These are phyloP conservation scores for Eucalyptus guilfoylei DNA, from an alignment of 345 rosid genomes.

Conservation along the genomic window DNA sequence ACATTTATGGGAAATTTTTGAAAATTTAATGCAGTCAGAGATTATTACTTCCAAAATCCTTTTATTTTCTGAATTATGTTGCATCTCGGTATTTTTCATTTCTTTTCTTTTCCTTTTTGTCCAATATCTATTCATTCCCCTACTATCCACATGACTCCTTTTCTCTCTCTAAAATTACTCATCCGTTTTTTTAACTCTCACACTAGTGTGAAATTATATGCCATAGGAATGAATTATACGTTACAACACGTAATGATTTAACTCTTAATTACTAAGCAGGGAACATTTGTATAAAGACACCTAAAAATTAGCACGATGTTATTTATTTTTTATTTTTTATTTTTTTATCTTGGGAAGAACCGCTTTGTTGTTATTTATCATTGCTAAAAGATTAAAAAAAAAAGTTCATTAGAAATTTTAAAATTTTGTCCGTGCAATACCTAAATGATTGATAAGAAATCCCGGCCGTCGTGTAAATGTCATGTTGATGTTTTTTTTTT, in stretches of 20 bases:
- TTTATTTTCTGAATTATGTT: background rate
- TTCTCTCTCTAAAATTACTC: background rate
- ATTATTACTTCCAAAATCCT: background rate
- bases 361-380: no score
- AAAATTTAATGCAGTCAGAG: background rate
- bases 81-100: background rate
- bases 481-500: background rate
- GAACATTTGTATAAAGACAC: background rate
- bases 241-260: background rate
- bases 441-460: background rate
- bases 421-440: background rate
- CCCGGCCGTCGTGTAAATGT: rapidly evolving
- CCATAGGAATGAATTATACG: background rate
- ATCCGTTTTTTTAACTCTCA: background rate
- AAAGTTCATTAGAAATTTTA: no score
- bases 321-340: no score
- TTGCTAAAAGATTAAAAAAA: background rate
- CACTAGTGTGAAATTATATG: background rate
- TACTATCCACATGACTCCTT: background rate
- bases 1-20: background rate
- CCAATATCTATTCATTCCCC: background rate
- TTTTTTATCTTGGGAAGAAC: no score
- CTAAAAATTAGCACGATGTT: background rate
- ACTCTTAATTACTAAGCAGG: background rate
- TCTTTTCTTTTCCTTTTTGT: background rate